phyloP scores from a whole-genome alignment of 352 stramenopile species.

The Plasmopara muralis region DNA sequence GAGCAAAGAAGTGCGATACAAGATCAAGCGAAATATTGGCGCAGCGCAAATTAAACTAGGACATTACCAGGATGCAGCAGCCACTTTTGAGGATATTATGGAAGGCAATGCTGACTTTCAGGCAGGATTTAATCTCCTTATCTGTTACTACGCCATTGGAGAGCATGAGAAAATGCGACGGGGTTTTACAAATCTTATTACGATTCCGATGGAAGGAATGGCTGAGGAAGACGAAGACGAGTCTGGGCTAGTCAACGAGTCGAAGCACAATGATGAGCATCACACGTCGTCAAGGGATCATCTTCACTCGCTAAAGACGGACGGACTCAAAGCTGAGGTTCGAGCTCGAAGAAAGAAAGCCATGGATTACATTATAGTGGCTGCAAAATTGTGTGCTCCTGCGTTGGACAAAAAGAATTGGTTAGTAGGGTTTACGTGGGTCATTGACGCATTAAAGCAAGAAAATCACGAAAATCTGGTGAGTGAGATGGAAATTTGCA shows the following conservation, averaged over 20 bases:
- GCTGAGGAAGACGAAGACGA: constrained; percentile 84
- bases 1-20: constrained; percentile 92
- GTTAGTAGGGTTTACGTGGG: constrained; percentile 91
- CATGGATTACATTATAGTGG: constrained; percentile 90
- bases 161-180: constrained; percentile 92
- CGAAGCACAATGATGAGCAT: constrained; percentile 34
- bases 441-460: constrained; percentile 90
- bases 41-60: constrained; percentile 90
- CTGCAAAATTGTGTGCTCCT: constrained; percentile 90
- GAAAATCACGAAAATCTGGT: constrained; percentile 87
- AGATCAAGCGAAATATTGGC: constrained; percentile 97
- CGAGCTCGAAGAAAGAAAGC: constrained; percentile 67
- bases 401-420: constrained; percentile 90
- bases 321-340: constrained; percentile 77
- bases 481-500: constrained; percentile 88
- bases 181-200: constrained; percentile 88
- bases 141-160: constrained; percentile 96
- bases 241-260: constrained; percentile 43
- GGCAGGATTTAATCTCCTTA: constrained; percentile 94
- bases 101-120: constrained; percentile 90
- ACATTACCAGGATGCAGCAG: constrained; percentile 92
- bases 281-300: constrained; percentile 43
- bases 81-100: constrained; percentile 95
- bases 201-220: constrained; percentile 84
- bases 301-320: constrained; percentile 53